Percentiles rank a stretch among this genome's conserved stretches.
Conservation (phyloP, 371 early-diverging fungal genomes). For the Mortierella sp. region DNA sequence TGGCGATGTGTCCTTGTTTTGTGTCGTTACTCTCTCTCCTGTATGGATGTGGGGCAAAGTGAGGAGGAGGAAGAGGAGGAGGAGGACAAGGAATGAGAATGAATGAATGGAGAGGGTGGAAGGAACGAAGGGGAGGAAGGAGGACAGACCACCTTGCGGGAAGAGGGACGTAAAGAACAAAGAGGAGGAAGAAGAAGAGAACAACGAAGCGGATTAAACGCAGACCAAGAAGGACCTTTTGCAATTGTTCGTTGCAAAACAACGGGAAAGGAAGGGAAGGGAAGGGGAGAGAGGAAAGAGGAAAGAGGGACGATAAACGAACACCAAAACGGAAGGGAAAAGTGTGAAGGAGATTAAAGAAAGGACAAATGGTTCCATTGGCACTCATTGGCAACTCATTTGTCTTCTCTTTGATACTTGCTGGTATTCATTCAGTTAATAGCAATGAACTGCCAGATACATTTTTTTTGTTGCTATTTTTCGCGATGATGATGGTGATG, state of each 20-base stretch:
- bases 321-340: not conserved
- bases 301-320: not conserved
- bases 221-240: not conserved
- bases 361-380: not conserved
- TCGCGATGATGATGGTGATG: not conserved
- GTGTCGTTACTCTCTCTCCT: not conserved
- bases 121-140: not conserved
- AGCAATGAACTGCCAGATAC: too few species aligned
- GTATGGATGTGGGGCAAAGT: not conserved
- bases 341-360: not conserved
- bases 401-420: too few species aligned
- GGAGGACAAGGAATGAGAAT: not conserved
- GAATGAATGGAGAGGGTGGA: not conserved
- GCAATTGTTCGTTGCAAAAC: constrained; percentile 4
- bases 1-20: not conserved
- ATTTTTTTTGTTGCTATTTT: too few species aligned
- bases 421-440: too few species aligned
- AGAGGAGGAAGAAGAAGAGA: not conserved
- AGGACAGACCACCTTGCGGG: not conserved
- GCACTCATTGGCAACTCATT: too few species aligned
- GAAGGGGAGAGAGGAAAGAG: not conserved
- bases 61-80: not conserved
- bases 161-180: not conserved
- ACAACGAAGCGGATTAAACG: not conserved
- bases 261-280: not conserved